Evolutionary conservation across 495 filamentous ascomycete species (phyloP).

Genomic region (Astrothelium macrocarpum): DNA sequence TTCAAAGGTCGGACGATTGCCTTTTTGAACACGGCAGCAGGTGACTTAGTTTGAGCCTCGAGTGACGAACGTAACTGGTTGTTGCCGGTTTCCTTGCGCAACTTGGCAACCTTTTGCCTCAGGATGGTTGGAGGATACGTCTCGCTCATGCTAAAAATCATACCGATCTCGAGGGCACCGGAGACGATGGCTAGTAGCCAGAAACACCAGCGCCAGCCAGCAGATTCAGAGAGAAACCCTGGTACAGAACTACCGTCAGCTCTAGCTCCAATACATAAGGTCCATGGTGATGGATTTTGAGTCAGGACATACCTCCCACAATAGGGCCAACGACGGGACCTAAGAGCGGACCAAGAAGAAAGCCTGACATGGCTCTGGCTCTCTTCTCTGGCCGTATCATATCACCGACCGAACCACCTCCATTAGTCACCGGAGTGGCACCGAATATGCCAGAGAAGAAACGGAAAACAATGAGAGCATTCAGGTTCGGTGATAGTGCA

Average conservation of each 20-base stretch:
- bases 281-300: not conserved
- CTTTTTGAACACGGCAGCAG: slow-evolving; percentile 20
- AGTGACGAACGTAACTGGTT: slow-evolving; percentile 30
- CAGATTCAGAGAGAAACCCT: slow-evolving; percentile 5
- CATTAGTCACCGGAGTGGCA: slow-evolving; percentile 20
- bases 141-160: slow-evolving; percentile 16
- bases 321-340: slow-evolving; percentile 27
- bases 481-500: slow-evolving; percentile 18
- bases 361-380: slow-evolving; percentile 26
- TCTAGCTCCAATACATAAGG: not conserved
- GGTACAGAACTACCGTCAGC: not conserved
- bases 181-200: slow-evolving; percentile 12
- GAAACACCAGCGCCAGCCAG: slow-evolving; percentile 13
- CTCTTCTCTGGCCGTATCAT: slow-evolving; percentile 22
- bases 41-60: slow-evolving; percentile 21
- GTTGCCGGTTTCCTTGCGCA: slow-evolving; percentile 26
- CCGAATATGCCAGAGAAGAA: slow-evolving; percentile 23
- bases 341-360: slow-evolving; percentile 23
- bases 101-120: slow-evolving; percentile 16
- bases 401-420: slow-evolving; percentile 26
- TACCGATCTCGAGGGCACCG: slow-evolving; percentile 11
- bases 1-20: slow-evolving; percentile 42
- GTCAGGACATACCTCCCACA: slow-evolving; percentile 12
- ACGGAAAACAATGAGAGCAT: slow-evolving; percentile 25
- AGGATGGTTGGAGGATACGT: slow-evolving; percentile 21